Percentiles rank a stretch among this genome's conserved stretches.
Evolutionary conservation across 805 yeast species (phyloP).

Genomic region (Komagataella populi): DNA sequence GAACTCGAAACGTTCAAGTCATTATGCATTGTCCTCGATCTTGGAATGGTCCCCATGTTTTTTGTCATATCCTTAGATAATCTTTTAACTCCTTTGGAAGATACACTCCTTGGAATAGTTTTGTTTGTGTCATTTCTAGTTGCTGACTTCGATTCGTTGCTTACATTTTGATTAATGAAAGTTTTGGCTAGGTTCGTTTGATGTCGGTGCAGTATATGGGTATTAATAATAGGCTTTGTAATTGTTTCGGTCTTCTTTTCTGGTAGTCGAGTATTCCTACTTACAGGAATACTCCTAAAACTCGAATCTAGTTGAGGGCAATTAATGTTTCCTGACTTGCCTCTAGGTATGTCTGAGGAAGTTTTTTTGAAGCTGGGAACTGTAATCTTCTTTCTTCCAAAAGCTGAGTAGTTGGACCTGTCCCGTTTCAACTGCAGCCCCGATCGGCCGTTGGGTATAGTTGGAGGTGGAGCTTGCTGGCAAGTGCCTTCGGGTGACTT

Average conservation of each 20-base stretch:
- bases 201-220: not conserved
- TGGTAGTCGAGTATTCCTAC: not conserved
- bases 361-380: not conserved
- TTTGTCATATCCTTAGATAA: not conserved
- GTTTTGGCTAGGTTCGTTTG: not conserved
- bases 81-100: not conserved
- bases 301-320: not conserved
- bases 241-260: not conserved
- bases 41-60: not conserved
- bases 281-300: not conserved
- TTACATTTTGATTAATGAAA: not conserved
- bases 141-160: not conserved
- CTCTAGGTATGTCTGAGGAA: not conserved
- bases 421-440: not conserved
- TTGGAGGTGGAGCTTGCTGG: too few species aligned
- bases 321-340: not conserved
- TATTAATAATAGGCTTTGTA: not conserved
- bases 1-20: not conserved
- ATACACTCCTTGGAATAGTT: not conserved
- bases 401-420: not conserved
- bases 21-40: not conserved
- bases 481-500: not conserved
- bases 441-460: not conserved
- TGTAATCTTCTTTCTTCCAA: not conserved
- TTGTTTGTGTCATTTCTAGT: not conserved